Conservation (phyloP, 148 eudicot genomes). For the Rhododendron vialii region DNA sequence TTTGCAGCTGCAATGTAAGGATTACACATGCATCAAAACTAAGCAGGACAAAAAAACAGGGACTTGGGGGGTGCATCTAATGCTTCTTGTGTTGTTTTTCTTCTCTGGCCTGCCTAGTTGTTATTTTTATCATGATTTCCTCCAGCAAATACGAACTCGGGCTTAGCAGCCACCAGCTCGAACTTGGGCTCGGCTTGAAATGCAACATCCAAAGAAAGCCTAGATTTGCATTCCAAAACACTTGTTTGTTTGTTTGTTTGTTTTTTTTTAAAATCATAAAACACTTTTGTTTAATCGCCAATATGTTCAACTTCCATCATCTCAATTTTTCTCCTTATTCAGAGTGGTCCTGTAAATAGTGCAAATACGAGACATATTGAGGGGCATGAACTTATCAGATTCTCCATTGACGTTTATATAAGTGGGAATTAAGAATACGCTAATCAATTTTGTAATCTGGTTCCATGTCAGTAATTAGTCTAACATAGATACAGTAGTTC, state of each 20-base stretch:
- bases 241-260: no score
- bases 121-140: no score
- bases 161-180: no score
- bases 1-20: neutral
- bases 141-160: no score
- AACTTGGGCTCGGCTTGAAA: no score
- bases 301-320: neutral
- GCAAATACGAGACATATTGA: neutral
- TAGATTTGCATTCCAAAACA: neutral
- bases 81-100: no score
- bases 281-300: neutral
- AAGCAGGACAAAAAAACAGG: neutral
- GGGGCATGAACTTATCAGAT: neutral
- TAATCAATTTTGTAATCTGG: neutral
- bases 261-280: no score
- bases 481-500: neutral
- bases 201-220: no score
- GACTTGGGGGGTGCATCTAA: no score
- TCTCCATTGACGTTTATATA: neutral
- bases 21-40: neutral
- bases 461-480: neutral
- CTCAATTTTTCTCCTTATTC: neutral
- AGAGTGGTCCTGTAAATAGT: neutral
- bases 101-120: no score
- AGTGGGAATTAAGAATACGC: neutral